Percentiles rank a stretch among this genome's conserved stretches.
These are phyloP conservation scores for Penicillium coprophilum DNA, from an alignment of 495 filamentous ascomycete species.

Conservation along the genomic window DNA sequence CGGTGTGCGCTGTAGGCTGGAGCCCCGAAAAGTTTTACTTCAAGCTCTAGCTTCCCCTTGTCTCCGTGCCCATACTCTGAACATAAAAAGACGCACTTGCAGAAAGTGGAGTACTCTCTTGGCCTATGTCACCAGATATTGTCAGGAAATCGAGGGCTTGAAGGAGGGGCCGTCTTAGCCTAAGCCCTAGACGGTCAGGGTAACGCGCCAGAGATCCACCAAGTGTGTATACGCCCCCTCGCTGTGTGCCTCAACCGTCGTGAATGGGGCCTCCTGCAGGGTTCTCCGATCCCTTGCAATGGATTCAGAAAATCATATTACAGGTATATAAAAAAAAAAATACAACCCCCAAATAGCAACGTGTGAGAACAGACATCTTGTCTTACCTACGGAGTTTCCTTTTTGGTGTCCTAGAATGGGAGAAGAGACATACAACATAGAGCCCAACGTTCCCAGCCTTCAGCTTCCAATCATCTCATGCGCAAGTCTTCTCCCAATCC, in stretches of 20 bases:
- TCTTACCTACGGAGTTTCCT: neutral
- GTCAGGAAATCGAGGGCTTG: neutral
- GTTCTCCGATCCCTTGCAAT: slow-evolving; percentile 25
- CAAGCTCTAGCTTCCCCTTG: slow-evolving; percentile 24
- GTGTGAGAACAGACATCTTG: neutral
- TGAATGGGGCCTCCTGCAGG: slow-evolving; percentile 18
- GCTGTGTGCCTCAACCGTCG: slow-evolving; percentile 12
- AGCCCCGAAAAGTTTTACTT: too few species aligned
- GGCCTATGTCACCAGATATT: slow-evolving; percentile 26
- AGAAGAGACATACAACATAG: neutral
- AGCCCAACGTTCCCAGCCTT: neutral
- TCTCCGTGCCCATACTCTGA: too few species aligned
- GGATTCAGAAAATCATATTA: slow-evolving; percentile 2
- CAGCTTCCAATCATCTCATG: slow-evolving; percentile 11
- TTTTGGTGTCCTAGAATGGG: neutral
- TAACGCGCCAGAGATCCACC: slow-evolving; percentile 19
- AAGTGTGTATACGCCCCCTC: slow-evolving; percentile 5
- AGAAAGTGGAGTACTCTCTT: slow-evolving; percentile 25
- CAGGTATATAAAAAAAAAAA: neutral
- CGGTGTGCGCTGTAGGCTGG: slow-evolving; percentile 31
- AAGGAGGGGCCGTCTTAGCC: slow-evolving; percentile 5
- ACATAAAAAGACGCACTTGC: slow-evolving; percentile 19
- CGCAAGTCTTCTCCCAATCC: slow-evolving; percentile 10
- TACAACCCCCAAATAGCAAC: neutral
- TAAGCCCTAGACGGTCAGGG: slow-evolving; percentile 5